Base-by-base conservation (phyloP, 495 filamentous ascomycete species). In the Lasiosphaeria ovina region DNA sequence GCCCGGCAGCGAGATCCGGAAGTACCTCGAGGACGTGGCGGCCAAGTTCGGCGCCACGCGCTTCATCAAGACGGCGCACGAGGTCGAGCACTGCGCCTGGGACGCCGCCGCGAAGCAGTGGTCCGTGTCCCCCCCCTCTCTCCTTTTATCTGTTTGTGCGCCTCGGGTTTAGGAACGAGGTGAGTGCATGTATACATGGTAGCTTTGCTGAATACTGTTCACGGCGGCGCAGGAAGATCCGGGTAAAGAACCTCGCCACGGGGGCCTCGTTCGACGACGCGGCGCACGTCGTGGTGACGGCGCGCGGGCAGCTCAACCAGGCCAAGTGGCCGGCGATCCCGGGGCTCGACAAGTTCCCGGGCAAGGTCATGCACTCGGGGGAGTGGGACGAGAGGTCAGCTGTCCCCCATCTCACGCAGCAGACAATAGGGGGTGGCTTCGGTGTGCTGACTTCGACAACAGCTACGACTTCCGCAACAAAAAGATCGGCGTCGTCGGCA, bases 301-400 rank as follows among this genome's bases (percentile, higher is more conserved):
- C 85, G 1, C 82, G 88, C 32, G 88, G 87, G 0, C 81, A 85
- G 63, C 77, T 91, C 9, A 89, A 86, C 59, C 63, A 79, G 33
- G 83, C 86, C 2, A 69, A 73, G 3, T 84, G 80, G 68, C 86
- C 87, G 0, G 66, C 81, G 1, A 86, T 90, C 49, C 70, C 77
- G 0, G 87, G 86, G 0, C 67, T 89, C 0, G 70, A 78, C 9
- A 69, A 59, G 1, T 86, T 86, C 57, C 59, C 75, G 40, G 84
- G 85, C 0, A 84, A 85, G 68, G 67, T 70, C 12, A 84, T 87
- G 83, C 80, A 88, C 55, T 79, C 79, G 0, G 77, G 76, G 11
- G 54, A 61, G 11, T 85, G 83, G 84, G 79, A 81, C 38, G 62
- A 70, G 24, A 66, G 59, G 65, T 73, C 10, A 49, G 65, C 24